These are phyloP conservation scores for Crithidia acanthocephali DNA, from an alignment of 208 protist genomes.

Conservation along the genomic window DNA sequence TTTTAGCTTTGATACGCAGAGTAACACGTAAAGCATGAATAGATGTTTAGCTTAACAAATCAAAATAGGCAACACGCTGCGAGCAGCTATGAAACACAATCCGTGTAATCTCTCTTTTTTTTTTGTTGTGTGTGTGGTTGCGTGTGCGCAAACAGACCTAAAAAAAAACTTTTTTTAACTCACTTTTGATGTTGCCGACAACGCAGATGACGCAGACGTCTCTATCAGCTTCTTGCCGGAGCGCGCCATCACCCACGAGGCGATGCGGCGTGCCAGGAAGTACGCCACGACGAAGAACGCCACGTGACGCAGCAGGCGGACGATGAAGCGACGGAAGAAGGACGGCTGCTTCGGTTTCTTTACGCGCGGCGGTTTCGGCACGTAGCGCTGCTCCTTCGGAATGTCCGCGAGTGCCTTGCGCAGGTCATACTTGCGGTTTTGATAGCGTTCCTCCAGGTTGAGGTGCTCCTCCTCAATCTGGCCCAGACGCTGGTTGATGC, in stretches of 20 bases:
- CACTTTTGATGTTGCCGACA: conserved; percentile 16
- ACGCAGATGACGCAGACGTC: conserved; percentile 12
- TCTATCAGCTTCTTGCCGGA: conserved; percentile 19
- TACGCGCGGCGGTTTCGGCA: conserved; percentile 22
- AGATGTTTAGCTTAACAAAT: no score
- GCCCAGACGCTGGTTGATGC: conserved; percentile 65
- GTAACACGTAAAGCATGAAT: no score
- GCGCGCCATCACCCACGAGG: conserved; percentile 24
- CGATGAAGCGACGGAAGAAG: conserved; percentile 35
- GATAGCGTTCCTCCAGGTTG: conserved; percentile 53
- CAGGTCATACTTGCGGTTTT: conserved; percentile 39
- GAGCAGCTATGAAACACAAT: no score
- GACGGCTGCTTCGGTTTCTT: conserved; percentile 33
- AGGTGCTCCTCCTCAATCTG: conserved; percentile 63
- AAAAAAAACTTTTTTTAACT: conserved; percentile 6
- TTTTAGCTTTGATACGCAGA: no score
- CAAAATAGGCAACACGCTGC: no score
- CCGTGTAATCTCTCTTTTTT: no score
- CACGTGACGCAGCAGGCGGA: conserved; percentile 42
- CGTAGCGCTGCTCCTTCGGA: conserved; percentile 38
- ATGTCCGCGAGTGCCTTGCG: conserved; percentile 43
- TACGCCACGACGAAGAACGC: conserved; percentile 43
- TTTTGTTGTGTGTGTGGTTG: no score
- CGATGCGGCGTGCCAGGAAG: conserved; percentile 39
- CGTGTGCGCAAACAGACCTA: no score